Evolutionary conservation across 1,284 basidiomycete genomes (phyloP).

Genomic region (Xanthoconium separans): DNA sequence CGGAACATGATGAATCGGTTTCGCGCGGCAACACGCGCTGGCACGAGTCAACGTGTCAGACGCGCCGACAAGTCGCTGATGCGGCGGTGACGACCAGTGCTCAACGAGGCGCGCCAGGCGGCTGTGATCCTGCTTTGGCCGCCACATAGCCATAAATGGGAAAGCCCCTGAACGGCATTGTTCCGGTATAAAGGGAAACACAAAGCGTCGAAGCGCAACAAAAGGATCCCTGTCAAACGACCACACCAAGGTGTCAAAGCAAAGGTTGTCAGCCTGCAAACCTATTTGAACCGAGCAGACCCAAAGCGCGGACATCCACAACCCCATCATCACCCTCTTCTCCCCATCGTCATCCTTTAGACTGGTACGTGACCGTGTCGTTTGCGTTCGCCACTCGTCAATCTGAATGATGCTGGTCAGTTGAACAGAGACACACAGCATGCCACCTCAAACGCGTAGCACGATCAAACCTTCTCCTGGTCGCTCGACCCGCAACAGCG

Average conservation of each 20-base stretch:
- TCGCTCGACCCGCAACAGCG: conserved; percentile 25
- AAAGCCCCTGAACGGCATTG: conserved; percentile 20
- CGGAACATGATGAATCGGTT: neutral
- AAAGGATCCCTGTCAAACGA: conserved; percentile 8
- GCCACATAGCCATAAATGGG: conserved; percentile 19
- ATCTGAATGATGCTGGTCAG: neutral
- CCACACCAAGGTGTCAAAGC: conserved; percentile 20
- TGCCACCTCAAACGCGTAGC: conserved; percentile 28
- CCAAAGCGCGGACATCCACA: neutral
- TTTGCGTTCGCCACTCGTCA: neutral
- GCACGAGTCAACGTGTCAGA: conserved; percentile 19
- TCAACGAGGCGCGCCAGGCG: neutral
- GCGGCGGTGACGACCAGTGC: neutral
- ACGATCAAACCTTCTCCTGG: conserved; percentile 14
- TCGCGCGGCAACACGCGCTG: neutral
- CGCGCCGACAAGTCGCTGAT: neutral
- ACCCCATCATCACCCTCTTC: neutral
- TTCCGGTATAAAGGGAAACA: conserved; percentile 14
- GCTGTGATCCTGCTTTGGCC: conserved; percentile 12
- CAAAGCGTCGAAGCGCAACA: conserved; percentile 20
- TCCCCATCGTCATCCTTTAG: neutral
- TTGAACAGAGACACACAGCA: conserved; percentile 3
- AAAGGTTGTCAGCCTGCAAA: neutral
- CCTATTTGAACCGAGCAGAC: conserved; percentile 19
- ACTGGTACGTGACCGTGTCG: conserved; percentile 3